phyloP scores from a whole-genome alignment of 2,329 filamentous ascomycete species.

The Acrodontium crateriforme region DNA sequence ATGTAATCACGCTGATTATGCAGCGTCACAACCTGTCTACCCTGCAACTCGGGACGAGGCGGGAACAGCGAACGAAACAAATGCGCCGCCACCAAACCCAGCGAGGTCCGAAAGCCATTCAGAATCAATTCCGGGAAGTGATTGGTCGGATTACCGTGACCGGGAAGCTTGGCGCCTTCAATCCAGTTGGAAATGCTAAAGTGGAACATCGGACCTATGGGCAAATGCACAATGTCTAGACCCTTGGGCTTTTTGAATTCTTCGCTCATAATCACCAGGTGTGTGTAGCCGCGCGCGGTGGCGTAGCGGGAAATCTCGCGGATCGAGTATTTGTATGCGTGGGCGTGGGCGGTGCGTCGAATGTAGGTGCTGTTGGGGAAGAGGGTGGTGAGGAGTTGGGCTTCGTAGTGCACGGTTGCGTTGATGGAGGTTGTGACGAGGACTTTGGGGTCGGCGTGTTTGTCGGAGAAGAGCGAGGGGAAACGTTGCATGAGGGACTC shows the following conservation, averaged over 20 bases:
- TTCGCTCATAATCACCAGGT: slow-evolving; percentile 74
- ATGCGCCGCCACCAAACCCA: slow-evolving; percentile 76
- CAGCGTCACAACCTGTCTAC: slow-evolving; percentile 78
- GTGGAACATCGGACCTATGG: slow-evolving; percentile 78
- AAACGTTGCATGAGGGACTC: slow-evolving; percentile 49
- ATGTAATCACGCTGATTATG: slow-evolving; percentile 96
- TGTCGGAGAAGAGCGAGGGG: slow-evolving; percentile 42
- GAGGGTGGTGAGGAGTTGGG: slow-evolving; percentile 59
- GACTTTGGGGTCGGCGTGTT: slow-evolving; percentile 55
- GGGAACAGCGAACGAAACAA: slow-evolving; percentile 74
- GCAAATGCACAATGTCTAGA: slow-evolving; percentile 71
- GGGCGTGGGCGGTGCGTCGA: slow-evolving; percentile 67
- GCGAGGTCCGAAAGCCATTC: slow-evolving; percentile 88
- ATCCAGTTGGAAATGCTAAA: slow-evolving; percentile 86
- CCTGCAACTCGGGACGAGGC: slow-evolving; percentile 65
- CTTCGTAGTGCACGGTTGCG: slow-evolving; percentile 74
- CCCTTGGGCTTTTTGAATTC: slow-evolving; percentile 75
- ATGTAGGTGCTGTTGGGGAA: slow-evolving; percentile 78
- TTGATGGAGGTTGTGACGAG: slow-evolving; percentile 86
- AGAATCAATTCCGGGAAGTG: slow-evolving; percentile 83
- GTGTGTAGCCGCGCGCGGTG: slow-evolving; percentile 65
- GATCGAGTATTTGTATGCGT: slow-evolving; percentile 81
- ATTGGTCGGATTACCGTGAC: slow-evolving; percentile 78
- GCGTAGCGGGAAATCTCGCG: slow-evolving; percentile 84
- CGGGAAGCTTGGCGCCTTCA: slow-evolving; percentile 72